Percentiles rank a stretch among this genome's conserved stretches.
Conservation (phyloP, 192 early-diverging fungal species). For the Coemansia sp. region DNA sequence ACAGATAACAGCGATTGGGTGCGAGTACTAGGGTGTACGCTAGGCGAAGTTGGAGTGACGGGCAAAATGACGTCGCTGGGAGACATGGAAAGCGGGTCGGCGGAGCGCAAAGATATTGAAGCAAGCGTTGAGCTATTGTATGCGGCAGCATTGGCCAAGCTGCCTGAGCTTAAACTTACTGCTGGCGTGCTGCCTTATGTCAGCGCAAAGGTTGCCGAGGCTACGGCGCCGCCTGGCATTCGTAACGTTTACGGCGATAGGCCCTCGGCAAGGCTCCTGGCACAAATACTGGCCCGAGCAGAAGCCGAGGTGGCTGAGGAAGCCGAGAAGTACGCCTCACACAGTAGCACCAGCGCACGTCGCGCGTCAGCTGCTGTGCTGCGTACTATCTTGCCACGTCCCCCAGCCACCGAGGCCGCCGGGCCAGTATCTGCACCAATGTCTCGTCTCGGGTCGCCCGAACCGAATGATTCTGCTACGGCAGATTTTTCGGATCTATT, state of each 20-base stretch:
- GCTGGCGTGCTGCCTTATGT: slow-evolving; percentile 15
- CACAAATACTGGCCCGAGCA: slow-evolving; percentile 14
- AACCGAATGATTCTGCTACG: slow-evolving; percentile 7
- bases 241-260: slow-evolving; percentile 30
- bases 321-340: neutral
- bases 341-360: neutral
- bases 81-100: slow-evolving; percentile 14
- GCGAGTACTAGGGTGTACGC: slow-evolving; percentile 31
- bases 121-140: slow-evolving; percentile 22
- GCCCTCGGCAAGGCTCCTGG: slow-evolving; percentile 9
- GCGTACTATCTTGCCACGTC: neutral
- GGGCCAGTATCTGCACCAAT: slow-evolving; percentile 16
- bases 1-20: slow-evolving; percentile 44
- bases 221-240: slow-evolving; percentile 20
- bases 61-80: slow-evolving; percentile 22
- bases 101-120: slow-evolving; percentile 31
- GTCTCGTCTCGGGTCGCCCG: slow-evolving; percentile 23
- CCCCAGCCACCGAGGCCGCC: neutral
- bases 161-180: slow-evolving; percentile 17
- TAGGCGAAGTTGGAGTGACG: slow-evolving; percentile 37
- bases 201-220: slow-evolving; percentile 19
- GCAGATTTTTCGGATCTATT: slow-evolving; percentile 26
- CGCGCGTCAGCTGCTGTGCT: neutral
- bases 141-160: slow-evolving; percentile 16
- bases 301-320: neutral